Conservation (phyloP, 148 eudicot genomes). For the Cornus florida region DNA sequence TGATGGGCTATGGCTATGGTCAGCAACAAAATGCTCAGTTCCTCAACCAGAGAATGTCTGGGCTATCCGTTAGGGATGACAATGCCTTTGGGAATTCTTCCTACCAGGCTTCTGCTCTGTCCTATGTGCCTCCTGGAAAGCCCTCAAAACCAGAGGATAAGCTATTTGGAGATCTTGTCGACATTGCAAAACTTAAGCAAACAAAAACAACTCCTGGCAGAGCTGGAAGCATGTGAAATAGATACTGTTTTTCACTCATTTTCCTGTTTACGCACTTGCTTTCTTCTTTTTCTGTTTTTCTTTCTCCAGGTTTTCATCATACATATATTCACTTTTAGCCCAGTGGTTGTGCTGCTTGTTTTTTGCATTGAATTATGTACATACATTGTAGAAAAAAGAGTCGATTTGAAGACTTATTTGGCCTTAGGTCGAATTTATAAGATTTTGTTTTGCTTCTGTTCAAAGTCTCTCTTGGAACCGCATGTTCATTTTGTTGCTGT, state of each 20-base stretch:
- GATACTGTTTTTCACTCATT: slow-evolving; percentile 15
- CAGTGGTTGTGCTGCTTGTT: slow-evolving; percentile 18
- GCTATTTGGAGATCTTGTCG: slow-evolving; percentile 93
- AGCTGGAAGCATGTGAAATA: slow-evolving; percentile 70
- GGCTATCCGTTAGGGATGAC: slow-evolving; percentile 53
- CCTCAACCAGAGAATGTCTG: slow-evolving; percentile 66
- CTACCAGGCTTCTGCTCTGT: slow-evolving; percentile 39
- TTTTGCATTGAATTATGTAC: slow-evolving; percentile 21
- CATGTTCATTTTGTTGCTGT: not conserved
- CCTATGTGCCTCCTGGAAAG: slow-evolving; percentile 68
- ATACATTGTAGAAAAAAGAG: slow-evolving; percentile 20
- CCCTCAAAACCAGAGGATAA: slow-evolving; percentile 75
- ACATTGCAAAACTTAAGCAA: slow-evolving; percentile 73
- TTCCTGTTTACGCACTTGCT: slow-evolving; percentile 11
- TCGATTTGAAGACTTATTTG: not conserved
- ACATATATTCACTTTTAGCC: slow-evolving; percentile 10
- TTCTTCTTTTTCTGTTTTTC: not conserved
- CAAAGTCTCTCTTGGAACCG: not conserved
- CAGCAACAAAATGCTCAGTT: slow-evolving; percentile 62
- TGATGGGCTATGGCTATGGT: slow-evolving; percentile 56
- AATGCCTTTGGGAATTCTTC: slow-evolving; percentile 38
- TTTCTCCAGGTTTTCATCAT: slow-evolving; percentile 3
- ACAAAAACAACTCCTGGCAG: slow-evolving; percentile 54
- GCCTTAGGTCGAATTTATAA: not conserved
- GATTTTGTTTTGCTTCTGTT: not conserved